These are phyloP conservation scores for Phytophthora palmivora DNA, from an alignment of 352 stramenopile genomes.

Conservation along the genomic window DNA sequence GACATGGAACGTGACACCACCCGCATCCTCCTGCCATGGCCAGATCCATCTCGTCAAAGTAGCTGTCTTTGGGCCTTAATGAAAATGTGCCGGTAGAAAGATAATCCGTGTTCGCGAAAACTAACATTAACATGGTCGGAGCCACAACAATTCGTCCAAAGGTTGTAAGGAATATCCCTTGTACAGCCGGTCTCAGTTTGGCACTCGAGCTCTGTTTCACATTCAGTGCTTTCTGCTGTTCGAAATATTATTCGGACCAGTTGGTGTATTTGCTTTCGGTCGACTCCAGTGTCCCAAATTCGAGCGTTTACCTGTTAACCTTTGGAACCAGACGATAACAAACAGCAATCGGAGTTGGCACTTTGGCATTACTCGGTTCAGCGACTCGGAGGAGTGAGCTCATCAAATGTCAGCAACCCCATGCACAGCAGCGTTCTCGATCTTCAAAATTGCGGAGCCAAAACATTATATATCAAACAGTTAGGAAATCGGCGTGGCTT, in stretches of 20 bases:
- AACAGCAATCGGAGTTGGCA: no score
- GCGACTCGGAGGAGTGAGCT: no score
- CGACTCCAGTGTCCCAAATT: no score
- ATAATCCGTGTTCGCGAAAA: constrained; percentile 24
- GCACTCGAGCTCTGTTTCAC: not conserved
- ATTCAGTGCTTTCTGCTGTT: not conserved
- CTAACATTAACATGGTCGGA: constrained; percentile 13
- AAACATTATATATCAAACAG: not conserved
- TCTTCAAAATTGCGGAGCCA: not conserved
- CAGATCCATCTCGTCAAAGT: constrained; percentile 22
- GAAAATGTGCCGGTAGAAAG: constrained; percentile 15
- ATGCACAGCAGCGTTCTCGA: no score
- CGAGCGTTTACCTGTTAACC: no score
- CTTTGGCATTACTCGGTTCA: no score
- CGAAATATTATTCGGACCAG: no score
- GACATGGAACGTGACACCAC: not conserved
- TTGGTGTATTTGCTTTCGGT: no score
- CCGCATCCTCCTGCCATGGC: constrained; percentile 17
- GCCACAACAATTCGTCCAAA: constrained; percentile 24
- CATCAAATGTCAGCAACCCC: no score
- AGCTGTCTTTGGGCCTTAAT: constrained; percentile 28
- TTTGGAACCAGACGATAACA: no score
- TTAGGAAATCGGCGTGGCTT: constrained; percentile 31
- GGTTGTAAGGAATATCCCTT: constrained; percentile 15
- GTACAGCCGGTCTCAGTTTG: constrained; percentile 4